These are phyloP conservation scores for Paraphoma sp. DNA, from an alignment of 2,329 filamentous ascomycete species.

Conservation along the genomic window DNA sequence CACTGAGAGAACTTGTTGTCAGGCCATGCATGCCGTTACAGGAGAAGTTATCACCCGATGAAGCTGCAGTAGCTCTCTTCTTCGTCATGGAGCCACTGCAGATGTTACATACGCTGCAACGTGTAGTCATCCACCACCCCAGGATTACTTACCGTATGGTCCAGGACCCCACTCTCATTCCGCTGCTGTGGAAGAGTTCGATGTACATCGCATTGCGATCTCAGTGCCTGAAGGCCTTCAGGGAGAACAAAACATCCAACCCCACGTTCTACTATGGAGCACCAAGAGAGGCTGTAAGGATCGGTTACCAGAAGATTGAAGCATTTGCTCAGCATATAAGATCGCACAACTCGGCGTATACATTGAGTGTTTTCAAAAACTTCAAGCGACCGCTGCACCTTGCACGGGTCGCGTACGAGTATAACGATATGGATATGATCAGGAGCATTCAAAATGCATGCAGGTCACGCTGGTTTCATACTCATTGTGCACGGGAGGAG, in stretches of 20 bases:
- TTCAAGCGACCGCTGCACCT: conserved; percentile 14
- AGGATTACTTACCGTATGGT: not conserved
- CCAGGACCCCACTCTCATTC: no score
- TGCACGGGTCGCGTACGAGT: conserved; percentile 14
- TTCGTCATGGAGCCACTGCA: not conserved
- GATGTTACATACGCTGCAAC: not conserved
- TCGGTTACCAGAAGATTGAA: not conserved
- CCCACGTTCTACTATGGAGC: no score
- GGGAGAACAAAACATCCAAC: no score
- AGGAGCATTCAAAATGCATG: conserved; percentile 6
- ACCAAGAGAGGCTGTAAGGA: not conserved
- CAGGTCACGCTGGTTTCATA: conserved; percentile 11
- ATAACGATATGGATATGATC: not conserved
- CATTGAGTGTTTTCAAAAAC: no score
- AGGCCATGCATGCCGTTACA: not conserved
- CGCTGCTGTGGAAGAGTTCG: no score
- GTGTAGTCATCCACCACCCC: not conserved
- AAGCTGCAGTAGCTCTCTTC: not conserved
- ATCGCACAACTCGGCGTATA: no score
- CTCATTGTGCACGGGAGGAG: conserved; percentile 1
- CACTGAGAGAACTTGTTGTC: not conserved
- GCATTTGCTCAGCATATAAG: conserved; percentile 2
- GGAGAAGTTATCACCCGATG: not conserved
- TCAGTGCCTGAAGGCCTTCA: no score
- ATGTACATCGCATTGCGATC: no score